Base-by-base conservation (phyloP, 2,329 filamentous ascomycete species). In the Dothideomycetidae sp. region DNA sequence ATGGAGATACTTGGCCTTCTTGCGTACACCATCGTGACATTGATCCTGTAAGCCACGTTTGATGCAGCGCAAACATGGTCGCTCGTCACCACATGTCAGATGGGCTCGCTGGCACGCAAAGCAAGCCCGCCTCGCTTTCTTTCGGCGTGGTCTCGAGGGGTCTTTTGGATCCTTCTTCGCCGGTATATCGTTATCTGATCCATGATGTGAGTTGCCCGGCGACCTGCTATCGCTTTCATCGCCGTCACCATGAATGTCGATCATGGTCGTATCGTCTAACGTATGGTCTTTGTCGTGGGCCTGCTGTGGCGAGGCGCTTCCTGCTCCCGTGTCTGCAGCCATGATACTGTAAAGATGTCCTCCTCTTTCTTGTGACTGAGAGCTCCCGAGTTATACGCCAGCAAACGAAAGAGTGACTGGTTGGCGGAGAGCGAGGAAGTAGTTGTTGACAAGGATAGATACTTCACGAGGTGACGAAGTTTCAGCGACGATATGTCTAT, bases 1-100 rank as follows among this genome's bases (percentile, higher is more conserved):
- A 54, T 96, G 86, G 40, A 98, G 80, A 58, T 98, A 98, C 59
- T 98, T 98, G 36, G 90, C 90, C 69, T 96, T 98, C 62, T 98
- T 98, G 45, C 90, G 80, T 36, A 96, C 85, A 37, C 90, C 90
- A 55, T 98, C 90, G 58, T 93, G 85, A 54, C 90, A 98, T 43
- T 75, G 75, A 56, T 93, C 85, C 51, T 85, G 81, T 14, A 96
- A 72, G 31, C 84, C 83, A 50, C 90, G 79, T 60, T 94, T 94
- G 50, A 96, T 84, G 58, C 90, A 98, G 52, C 90, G 71, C 53
- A 85, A 75, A 56, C 90, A 98, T 37, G 90, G 90, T 49, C 90
- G 73, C 59, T 98, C 88, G 57, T 98, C 90, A 52, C 88, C 88
- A 67, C 90, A 98, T 47, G 90, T 98, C 57, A 98, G 67, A 71